A percentile compares a stretch with the other conserved stretches of the same genome.
Evolutionary conservation across 2,329 filamentous ascomycete species (phyloP).

Genomic region (Trichoderma harzianum): DNA sequence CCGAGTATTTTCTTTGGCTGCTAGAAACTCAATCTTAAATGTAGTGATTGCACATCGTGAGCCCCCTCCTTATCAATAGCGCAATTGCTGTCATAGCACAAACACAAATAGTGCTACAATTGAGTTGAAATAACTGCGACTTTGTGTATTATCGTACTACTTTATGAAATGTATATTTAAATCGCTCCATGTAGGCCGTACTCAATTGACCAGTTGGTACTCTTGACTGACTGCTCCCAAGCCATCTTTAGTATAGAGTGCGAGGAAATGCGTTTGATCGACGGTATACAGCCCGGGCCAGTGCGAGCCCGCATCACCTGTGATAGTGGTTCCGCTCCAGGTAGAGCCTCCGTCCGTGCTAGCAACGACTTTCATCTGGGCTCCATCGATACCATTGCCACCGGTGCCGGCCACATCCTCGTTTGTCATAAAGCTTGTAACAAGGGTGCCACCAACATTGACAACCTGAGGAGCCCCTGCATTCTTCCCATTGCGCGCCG

Average conservation of each 20-base stretch:
- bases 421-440: slow-evolving; percentile 44
- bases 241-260: background rate
- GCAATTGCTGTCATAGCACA: no score
- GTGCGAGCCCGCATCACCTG: background rate
- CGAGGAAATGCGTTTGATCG: background rate
- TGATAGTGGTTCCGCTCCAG: background rate
- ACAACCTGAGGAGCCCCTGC: slow-evolving; percentile 18
- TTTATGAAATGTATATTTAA: no score
- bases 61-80: no score
- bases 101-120: no score
- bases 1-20: no score
- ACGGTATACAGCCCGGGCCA: background rate
- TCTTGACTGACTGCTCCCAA: background rate
- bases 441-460: slow-evolving; percentile 41
- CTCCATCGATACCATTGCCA: background rate
- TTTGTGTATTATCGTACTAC: no score
- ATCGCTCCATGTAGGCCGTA: no score
- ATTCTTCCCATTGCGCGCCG: slow-evolving; percentile 21
- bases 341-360: background rate
- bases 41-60: no score
- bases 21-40: no score
- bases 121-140: no score
- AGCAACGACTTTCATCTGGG: background rate
- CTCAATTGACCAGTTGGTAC: background rate
- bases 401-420: slow-evolving; percentile 31